Percentiles rank a stretch among this genome's conserved stretches.
phyloP scores from a whole-genome alignment of 345 rosid genomes.

The Gossypium sturtianum region DNA sequence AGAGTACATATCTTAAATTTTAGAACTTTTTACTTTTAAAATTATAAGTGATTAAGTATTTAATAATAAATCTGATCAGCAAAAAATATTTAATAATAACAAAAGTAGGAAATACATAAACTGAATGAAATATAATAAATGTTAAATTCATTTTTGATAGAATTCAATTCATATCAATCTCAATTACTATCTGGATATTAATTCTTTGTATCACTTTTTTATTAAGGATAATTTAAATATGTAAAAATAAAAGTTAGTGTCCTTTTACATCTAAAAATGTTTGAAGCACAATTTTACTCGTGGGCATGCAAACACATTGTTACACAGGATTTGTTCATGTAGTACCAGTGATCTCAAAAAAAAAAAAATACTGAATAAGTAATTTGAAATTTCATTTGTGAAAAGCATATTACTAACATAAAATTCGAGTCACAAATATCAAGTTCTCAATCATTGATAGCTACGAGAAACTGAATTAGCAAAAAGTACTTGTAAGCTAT shows the following conservation, averaged over 20 bases:
- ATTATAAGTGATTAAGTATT: neutral
- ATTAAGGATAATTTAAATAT: neutral
- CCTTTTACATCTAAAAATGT: neutral
- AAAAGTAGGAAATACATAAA: neutral
- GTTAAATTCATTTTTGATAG: neutral
- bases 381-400: neutral
- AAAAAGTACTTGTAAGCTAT: neutral
- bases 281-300: neutral
- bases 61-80: neutral
- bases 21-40: neutral
- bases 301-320: neutral
- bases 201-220: neutral
- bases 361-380: neutral
- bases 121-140: neutral
- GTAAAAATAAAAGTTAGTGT: neutral
- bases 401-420: neutral
- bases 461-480: neutral
- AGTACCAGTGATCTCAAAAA: neutral
- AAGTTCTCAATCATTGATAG: neutral
- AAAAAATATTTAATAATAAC: neutral
- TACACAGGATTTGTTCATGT: neutral
- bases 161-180: neutral
- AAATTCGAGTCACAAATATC: neutral
- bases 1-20: neutral
- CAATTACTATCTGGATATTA: neutral